Percentiles rank a stretch among this genome's conserved stretches.
These are phyloP conservation scores for Piromyces sp. DNA, from an alignment of 192 early-diverging fungal genomes.

Conservation along the genomic window DNA sequence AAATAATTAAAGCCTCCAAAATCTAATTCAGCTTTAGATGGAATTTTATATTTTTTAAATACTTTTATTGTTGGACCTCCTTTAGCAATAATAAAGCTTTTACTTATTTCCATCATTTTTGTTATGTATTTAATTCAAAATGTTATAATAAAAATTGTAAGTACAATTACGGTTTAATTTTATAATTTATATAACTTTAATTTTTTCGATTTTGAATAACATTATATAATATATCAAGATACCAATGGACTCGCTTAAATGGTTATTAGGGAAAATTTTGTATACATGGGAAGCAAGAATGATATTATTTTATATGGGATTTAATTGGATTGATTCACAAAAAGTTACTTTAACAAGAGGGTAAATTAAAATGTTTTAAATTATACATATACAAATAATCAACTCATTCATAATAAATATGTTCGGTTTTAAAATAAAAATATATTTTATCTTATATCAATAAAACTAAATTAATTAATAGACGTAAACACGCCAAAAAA, in stretches of 20 bases:
- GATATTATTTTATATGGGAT: conserved; percentile 50
- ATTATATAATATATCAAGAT: not conserved
- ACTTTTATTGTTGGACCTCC: conserved; percentile 9
- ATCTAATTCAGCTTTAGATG: not conserved
- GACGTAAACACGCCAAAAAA: conserved; percentile 9
- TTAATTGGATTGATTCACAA: conserved; percentile 48
- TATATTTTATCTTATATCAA: too few species aligned
- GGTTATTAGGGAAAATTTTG: not conserved
- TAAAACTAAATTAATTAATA: too few species aligned
- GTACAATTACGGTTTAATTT: not conserved
- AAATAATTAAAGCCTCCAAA: not conserved
- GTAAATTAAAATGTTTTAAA: conserved; percentile 28
- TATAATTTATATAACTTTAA: not conserved
- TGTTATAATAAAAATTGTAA: not conserved
- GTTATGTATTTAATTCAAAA: conserved; percentile 1
- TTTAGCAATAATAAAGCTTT: conserved; percentile 4
- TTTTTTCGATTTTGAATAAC: conserved; percentile 2
- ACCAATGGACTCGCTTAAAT: not conserved
- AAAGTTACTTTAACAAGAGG: conserved; percentile 45
- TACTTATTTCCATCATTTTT: not conserved
- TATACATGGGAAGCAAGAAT: conserved; percentile 18
- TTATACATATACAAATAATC: too few species aligned
- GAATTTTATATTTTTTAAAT: not conserved
- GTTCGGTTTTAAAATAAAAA: too few species aligned
- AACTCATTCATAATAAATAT: too few species aligned